Conservation (phyloP, 306 rosid species). For the Vicia villosa region DNA sequence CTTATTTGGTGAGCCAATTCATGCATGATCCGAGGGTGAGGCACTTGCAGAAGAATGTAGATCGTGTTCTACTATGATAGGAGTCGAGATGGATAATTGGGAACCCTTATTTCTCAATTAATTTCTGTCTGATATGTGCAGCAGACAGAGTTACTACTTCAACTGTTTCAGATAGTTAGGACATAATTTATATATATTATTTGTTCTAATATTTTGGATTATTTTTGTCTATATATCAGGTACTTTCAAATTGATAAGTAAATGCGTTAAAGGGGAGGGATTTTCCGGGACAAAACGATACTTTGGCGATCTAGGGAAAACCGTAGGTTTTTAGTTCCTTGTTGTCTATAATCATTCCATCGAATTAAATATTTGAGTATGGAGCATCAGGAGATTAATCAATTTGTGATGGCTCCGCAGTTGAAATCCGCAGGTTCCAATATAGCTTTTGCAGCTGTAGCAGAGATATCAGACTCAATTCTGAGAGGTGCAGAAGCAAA, state of each 20-base stretch:
- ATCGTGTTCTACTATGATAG: too few species aligned
- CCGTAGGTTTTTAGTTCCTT: slow-evolving; percentile 56
- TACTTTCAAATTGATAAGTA: slow-evolving; percentile 79
- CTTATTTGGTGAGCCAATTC: too few species aligned
- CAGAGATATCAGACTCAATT: slow-evolving; percentile 96
- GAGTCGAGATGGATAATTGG: not conserved
- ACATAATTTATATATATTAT: slow-evolving; percentile 1
- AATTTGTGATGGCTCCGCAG: slow-evolving; percentile 53
- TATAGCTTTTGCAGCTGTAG: slow-evolving; percentile 79
- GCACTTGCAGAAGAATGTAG: too few species aligned
- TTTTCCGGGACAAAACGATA: slow-evolving; percentile 90
- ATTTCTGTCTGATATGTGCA: slow-evolving; percentile 9
- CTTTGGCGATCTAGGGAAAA: slow-evolving; percentile 93
- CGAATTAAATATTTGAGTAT: slow-evolving; percentile 14
- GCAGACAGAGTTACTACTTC: slow-evolving; percentile 18
- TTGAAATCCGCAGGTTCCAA: slow-evolving; percentile 90
- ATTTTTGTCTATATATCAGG: slow-evolving; percentile 56
- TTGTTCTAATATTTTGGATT: slow-evolving; percentile 24
- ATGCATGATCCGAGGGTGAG: too few species aligned
- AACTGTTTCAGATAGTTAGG: slow-evolving; percentile 23
- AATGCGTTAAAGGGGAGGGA: slow-evolving; percentile 73
- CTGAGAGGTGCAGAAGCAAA: slow-evolving; percentile 94
- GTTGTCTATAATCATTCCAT: slow-evolving; percentile 7
- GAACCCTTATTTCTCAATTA: not conserved
- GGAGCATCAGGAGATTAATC: slow-evolving; percentile 32